phyloP scores from a whole-genome alignment of 2,329 filamentous ascomycete genomes.

The Cytospora piceicola region DNA sequence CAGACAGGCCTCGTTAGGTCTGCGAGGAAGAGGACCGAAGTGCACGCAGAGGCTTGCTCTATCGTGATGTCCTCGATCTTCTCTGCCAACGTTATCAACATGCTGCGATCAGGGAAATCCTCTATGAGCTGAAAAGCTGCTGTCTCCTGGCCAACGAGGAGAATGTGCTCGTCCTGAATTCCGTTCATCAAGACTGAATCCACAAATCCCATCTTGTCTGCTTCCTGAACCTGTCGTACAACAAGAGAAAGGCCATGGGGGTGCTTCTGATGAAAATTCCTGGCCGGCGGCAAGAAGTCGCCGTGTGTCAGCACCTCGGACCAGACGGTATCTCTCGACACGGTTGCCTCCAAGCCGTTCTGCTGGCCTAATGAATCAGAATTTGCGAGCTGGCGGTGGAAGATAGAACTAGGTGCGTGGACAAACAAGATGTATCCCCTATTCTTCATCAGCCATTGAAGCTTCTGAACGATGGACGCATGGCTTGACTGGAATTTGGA shows the following conservation, averaged over 20 bases:
- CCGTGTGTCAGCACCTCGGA: constrained; percentile 39
- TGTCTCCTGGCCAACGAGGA: not conserved
- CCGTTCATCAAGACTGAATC: fast-evolving
- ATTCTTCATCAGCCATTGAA: constrained; percentile 35
- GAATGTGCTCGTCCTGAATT: not conserved
- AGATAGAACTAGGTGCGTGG: constrained; percentile 32
- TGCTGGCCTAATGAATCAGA: constrained; percentile 13
- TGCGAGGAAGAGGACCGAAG: constrained; percentile 41
- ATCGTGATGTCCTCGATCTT: constrained; percentile 38
- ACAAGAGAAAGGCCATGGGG: constrained; percentile 42
- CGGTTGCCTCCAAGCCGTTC: not conserved
- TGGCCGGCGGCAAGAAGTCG: constrained; percentile 40
- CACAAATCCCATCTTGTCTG: not conserved
- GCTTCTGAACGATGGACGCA: constrained; percentile 28
- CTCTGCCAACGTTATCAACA: constrained; percentile 26
- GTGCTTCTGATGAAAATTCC: constrained; percentile 41
- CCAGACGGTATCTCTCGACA: constrained; percentile 40
- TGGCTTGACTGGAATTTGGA: constrained; percentile 18
- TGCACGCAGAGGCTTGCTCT: constrained; percentile 34
- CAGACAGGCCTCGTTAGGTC: constrained; percentile 44
- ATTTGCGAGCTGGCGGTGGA: constrained; percentile 31
- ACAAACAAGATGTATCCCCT: constrained; percentile 41
- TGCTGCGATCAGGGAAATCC: not conserved
- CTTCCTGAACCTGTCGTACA: constrained; percentile 41
- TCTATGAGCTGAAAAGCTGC: not conserved